Evolutionary conservation across 2,329 filamentous ascomycete species (phyloP), one percentile per base, ranked within the genome.

Genomic region (Apiospora hydei): DNA sequence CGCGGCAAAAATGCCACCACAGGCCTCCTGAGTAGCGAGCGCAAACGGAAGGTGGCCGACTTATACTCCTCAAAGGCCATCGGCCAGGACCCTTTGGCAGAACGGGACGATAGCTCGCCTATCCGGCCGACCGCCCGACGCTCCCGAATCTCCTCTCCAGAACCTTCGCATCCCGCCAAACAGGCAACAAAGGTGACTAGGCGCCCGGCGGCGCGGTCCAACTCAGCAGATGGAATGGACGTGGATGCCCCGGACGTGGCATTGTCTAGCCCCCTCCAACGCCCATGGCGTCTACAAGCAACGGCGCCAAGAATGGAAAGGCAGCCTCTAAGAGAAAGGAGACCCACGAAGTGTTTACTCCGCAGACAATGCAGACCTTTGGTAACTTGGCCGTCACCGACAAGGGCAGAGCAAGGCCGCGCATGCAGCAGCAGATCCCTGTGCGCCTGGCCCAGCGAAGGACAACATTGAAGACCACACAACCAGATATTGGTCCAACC

Each of bases 261-360:
- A 46, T 46, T 79, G 67, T 81, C 80, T 14, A 81, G 79, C 51
- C 79, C 80, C 80, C 80, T 16, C 77, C 72, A 0, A 81, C 79
- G 13, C 79, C 79, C 5, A 77, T 76, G 13, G 70, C 74, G 1
- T 73, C 75, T 16, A 77, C 69, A 69, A 24, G 67, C 38, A 67
- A 14, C n/a, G 57, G 24, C 47, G 13, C 72, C 69, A 70, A 73
- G 46, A 61, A 69, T 57, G 24, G 18, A 26, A 46, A 43, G 38
- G 44, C 64, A n/a, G 21, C 10, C 10, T 38, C 44, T 14, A 74
- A 74, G 71, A 67, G 24, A 13, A 38, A 41, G 34, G 57, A 64
- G 34, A 24, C 57, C 3, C 57, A 66, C 11, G 44, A 72, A 1
- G 70, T 67, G 10, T 73, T 75, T 47, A 70, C 74, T 18, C 74